Conservation (phyloP, 208 protist genomes). For the Zelonia costaricensis region DNA sequence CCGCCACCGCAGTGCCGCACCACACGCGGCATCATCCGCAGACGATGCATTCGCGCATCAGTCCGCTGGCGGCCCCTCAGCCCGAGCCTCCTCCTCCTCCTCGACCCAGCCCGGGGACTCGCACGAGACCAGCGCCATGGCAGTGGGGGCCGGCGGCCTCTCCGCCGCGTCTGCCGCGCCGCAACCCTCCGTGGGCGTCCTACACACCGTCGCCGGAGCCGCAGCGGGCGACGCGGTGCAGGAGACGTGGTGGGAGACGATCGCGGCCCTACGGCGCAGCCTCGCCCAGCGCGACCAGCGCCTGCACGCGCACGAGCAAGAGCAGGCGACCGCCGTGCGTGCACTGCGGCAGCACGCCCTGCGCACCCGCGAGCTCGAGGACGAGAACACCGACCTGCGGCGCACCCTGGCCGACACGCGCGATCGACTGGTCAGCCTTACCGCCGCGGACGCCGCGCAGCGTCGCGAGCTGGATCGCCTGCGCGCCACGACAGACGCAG, state of each 20-base stretch:
- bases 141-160: too few species aligned
- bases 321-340: constrained; percentile 7
- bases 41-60: too few species aligned
- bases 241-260: background rate
- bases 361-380: constrained; percentile 5
- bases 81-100: too few species aligned
- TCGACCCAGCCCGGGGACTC: too few species aligned
- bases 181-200: too few species aligned
- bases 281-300: constrained; percentile 15
- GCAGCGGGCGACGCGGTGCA: too few species aligned
- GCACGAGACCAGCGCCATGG: too few species aligned
- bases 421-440: background rate
- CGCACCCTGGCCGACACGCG: background rate
- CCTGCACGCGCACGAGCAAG: constrained; percentile 2
- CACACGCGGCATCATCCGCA: too few species aligned
- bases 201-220: too few species aligned
- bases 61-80: too few species aligned
- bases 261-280: constrained; percentile 5
- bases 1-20: background rate
- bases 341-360: constrained; percentile 9
- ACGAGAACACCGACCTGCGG: background rate
- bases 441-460: background rate
- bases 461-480: background rate
- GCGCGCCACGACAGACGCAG: too few species aligned
- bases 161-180: too few species aligned